These are phyloP conservation scores for Oxyria digyna DNA, from an alignment of 148 eudicot species.

Conservation along the genomic window DNA sequence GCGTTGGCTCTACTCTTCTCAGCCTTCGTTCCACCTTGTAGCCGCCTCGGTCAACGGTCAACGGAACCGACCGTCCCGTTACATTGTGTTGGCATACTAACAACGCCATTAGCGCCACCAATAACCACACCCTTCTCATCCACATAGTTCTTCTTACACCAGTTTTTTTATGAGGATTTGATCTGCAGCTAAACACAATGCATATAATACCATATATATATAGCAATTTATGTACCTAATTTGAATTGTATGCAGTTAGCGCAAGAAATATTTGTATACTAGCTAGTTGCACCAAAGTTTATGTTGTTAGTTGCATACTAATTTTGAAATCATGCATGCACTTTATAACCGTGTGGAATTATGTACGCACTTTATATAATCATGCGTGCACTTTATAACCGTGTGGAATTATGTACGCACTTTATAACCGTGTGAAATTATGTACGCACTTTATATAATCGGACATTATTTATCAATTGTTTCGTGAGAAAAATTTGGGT, in stretches of 20 bases:
- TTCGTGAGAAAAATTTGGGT: too few species aligned
- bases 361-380: too few species aligned
- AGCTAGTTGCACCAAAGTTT: background rate
- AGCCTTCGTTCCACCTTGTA: background rate
- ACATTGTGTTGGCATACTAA: background rate
- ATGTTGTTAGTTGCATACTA: background rate
- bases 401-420: too few species aligned
- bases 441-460: too few species aligned
- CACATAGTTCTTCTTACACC: background rate
- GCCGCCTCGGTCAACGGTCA: background rate
- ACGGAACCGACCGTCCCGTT: background rate
- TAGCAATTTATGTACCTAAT: too few species aligned
- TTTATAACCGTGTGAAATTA: too few species aligned
- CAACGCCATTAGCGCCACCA: background rate
- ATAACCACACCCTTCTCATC: background rate
- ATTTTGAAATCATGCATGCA: too few species aligned
- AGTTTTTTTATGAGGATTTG: background rate
- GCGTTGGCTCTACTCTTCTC: background rate
- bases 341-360: too few species aligned
- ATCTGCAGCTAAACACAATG: too few species aligned
- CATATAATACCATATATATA: too few species aligned
- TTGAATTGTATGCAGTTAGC: background rate
- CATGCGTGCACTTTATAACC: too few species aligned
- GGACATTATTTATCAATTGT: too few species aligned
- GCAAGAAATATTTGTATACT: background rate